A percentile compares a stretch with the other conserved stretches of the same genome.
Evolutionary conservation across 352 stramenopile genomes (phyloP).

Genomic region (Phytophthora fragariae): DNA sequence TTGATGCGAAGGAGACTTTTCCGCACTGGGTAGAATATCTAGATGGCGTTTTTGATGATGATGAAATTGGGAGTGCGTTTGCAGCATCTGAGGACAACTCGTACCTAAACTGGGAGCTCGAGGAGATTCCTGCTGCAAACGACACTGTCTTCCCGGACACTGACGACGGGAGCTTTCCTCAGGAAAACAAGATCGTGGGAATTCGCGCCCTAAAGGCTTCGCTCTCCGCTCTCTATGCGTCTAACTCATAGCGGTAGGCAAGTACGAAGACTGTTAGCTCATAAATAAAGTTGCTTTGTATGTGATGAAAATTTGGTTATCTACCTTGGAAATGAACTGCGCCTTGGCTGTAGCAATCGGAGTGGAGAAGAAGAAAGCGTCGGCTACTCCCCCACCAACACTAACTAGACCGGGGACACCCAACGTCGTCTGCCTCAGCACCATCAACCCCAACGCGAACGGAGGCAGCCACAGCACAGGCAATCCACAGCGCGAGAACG

Average conservation of each 20-base stretch:
- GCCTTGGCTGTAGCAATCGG: no score
- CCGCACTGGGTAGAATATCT: constrained; percentile 4
- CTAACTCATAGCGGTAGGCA: background rate
- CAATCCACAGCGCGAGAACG: no score
- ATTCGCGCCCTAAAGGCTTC: constrained; percentile 2
- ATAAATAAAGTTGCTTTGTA: background rate
- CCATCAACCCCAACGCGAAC: background rate
- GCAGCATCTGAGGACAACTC: background rate
- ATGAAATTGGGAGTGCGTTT: constrained; percentile 1
- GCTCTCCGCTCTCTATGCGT: background rate
- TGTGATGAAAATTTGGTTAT: background rate
- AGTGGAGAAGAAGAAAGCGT: no score
- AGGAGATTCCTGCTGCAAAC: background rate
- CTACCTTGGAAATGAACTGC: no score
- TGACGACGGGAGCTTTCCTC: background rate
- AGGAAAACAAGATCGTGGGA: background rate
- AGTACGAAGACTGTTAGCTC: background rate
- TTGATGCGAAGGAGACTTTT: background rate
- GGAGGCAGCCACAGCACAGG: no score
- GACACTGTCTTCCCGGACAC: background rate
- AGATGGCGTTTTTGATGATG: constrained; percentile 1
- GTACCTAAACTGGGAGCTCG: constrained; percentile 3
- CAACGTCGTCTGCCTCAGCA: background rate
- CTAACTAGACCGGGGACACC: background rate
- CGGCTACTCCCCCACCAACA: no score